A percentile compares a stretch with the other conserved stretches of the same genome.
Evolutionary conservation across 208 protist genomes (phyloP).

Genomic region (Wallacemonas sp.): DNA sequence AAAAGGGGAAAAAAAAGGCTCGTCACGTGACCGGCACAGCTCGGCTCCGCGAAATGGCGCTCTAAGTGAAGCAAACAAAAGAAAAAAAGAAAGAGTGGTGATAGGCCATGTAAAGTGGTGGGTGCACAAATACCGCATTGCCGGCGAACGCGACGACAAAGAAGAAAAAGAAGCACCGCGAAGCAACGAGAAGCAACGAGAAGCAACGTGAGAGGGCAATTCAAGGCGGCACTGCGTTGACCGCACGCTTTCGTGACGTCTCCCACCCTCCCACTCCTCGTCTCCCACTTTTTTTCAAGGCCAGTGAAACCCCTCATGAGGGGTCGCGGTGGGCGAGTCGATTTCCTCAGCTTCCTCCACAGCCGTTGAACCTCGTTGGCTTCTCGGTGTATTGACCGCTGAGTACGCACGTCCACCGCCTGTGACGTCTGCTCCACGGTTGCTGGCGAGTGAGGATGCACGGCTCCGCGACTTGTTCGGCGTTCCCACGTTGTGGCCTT

Average conservation of each 20-base stretch:
- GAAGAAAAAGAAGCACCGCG: conserved; percentile 2
- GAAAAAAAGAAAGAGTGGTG: neutral
- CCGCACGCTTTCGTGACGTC: neutral
- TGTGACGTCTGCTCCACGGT: neutral
- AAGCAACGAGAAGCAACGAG: neutral
- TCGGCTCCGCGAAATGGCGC: no score
- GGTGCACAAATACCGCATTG: neutral
- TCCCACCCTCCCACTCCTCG: neutral
- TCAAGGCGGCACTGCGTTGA: no score
- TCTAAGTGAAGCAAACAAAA: no score
- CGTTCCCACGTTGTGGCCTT: conserved; percentile 15
- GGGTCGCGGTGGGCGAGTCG: neutral
- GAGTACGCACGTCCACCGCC: conserved; percentile 1
- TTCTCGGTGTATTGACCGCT: neutral
- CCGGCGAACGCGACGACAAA: neutral
- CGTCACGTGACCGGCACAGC: no score
- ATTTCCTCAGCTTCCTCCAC: neutral
- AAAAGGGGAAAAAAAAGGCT: neutral
- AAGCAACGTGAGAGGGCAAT: no score
- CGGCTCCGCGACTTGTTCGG: conserved; percentile 13
- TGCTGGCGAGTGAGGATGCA: conserved; percentile 12
- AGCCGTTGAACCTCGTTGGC: neutral
- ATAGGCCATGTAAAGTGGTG: neutral
- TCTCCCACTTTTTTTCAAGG: neutral
- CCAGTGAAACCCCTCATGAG: neutral